Conservation (phyloP, 768 basidiomycete species). For the Pleurotus platypus region DNA sequence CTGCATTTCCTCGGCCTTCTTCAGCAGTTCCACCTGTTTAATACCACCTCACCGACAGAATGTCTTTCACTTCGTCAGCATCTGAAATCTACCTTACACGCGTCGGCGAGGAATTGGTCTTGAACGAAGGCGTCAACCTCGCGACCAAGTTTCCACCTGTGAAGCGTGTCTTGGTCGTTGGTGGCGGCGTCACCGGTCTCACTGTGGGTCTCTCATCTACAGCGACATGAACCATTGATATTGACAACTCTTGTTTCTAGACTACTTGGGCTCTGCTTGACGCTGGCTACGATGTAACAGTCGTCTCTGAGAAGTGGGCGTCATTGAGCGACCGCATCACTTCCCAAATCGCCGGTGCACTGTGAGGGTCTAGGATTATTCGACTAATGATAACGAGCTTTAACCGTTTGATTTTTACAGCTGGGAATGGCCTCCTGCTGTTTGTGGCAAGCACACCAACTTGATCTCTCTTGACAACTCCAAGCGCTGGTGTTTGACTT, state of each 20-base stretch:
- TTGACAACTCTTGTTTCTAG: neutral
- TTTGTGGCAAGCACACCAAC: slow-evolving; percentile 34
- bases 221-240: neutral
- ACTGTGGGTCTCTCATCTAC: slow-evolving; percentile 1
- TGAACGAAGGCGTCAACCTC: slow-evolving; percentile 7
- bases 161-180: slow-evolving; percentile 10
- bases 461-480: slow-evolving; percentile 27
- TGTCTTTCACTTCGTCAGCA: neutral
- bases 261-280: slow-evolving; percentile 30
- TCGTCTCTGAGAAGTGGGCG: slow-evolving; percentile 24
- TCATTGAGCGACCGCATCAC: slow-evolving; percentile 16
- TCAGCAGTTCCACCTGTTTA: neutral
- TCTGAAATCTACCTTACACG: slow-evolving; percentile 5
- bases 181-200: slow-evolving; percentile 13
- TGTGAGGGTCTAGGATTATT: slow-evolving; percentile 16
- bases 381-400: neutral
- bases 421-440: slow-evolving; percentile 37
- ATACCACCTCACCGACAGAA: neutral
- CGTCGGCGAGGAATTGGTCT: slow-evolving; percentile 1
- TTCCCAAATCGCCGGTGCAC: slow-evolving; percentile 23
- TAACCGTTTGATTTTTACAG: slow-evolving; percentile 8
- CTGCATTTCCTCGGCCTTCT: neutral
- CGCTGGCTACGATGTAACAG: slow-evolving; percentile 30
- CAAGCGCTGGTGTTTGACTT: slow-evolving; percentile 31
- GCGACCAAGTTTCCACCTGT: neutral